A percentile compares a stretch with the other conserved stretches of the same genome.
These are phyloP conservation scores for Hyaloscypha variabilis DNA, from an alignment of 495 filamentous ascomycete genomes.

Conservation along the genomic window DNA sequence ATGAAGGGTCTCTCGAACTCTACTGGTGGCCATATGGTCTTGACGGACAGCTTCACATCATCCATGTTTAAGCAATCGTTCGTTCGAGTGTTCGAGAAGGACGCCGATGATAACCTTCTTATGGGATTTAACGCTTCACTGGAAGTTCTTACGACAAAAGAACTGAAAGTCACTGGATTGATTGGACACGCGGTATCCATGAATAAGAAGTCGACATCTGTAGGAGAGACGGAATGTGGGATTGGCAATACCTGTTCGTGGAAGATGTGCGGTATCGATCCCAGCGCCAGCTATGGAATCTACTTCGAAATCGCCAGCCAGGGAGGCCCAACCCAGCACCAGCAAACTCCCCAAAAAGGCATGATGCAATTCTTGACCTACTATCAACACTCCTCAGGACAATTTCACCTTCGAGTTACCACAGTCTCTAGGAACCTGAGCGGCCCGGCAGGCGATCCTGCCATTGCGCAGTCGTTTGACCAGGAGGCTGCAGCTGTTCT, in stretches of 20 bases:
- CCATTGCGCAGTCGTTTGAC: constrained; percentile 96
- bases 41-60: constrained; percentile 98
- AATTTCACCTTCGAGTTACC: constrained; percentile 94
- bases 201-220: constrained; percentile 97
- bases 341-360: constrained; percentile 85
- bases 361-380: constrained; percentile 99
- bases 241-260: constrained; percentile 99
- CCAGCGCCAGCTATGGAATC: constrained; percentile 88
- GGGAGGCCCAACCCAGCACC: constrained; percentile 82
- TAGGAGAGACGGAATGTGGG: constrained; percentile 97
- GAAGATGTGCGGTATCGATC: constrained; percentile 99
- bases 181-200: constrained; percentile 96
- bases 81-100: constrained; percentile 95
- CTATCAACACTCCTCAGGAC: constrained; percentile 95
- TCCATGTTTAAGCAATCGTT: constrained; percentile 99
- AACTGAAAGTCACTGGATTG: constrained; percentile 96
- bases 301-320: constrained; percentile 99
- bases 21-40: constrained; percentile 97
- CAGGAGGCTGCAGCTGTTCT: constrained; percentile 97
- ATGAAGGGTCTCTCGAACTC: constrained; percentile 98
- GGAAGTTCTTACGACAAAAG: constrained; percentile 96
- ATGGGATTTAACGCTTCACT: constrained; percentile 99
- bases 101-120: constrained; percentile 87
- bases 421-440: constrained; percentile 91
- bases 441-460: constrained; percentile 95